A percentile compares a stretch with the other conserved stretches of the same genome.
Conservation (phyloP, 2,329 filamentous ascomycete genomes). For the Diaporthe ilicicola region DNA sequence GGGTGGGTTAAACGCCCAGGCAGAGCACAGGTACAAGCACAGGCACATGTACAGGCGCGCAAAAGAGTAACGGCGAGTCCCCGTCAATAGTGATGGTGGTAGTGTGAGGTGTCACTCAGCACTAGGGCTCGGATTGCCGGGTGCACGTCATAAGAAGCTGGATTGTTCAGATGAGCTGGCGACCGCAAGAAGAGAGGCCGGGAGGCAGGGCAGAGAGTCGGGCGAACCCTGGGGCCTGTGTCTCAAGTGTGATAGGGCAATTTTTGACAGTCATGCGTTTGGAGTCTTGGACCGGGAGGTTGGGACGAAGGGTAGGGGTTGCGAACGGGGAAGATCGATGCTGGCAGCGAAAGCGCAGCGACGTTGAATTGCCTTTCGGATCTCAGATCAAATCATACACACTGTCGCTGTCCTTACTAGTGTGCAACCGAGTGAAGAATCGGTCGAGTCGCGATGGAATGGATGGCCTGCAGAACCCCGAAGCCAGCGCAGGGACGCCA, state of each 20-base stretch:
- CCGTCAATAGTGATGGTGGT: not conserved
- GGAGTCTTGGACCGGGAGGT: conserved; percentile 21
- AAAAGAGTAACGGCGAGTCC: not conserved
- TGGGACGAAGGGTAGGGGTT: conserved; percentile 21
- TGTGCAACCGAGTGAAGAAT: not conserved
- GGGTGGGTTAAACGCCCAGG: conserved; percentile 7
- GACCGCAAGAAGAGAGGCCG: not conserved
- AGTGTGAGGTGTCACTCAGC: not conserved
- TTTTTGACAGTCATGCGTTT: conserved; percentile 26
- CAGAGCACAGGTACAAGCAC: not conserved
- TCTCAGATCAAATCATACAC: conserved; percentile 14
- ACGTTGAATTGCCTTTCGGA: conserved; percentile 18
- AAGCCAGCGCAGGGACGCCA: not conserved
- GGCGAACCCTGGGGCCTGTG: conserved; percentile 13
- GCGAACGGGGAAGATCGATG: conserved; percentile 19
- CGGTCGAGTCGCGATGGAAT: not conserved
- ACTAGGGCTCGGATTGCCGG: conserved; percentile 6
- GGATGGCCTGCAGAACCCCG: not conserved
- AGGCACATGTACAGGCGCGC: not conserved
- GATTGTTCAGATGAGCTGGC: conserved; percentile 16
- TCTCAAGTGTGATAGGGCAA: conserved; percentile 26
- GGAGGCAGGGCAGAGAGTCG: conserved; percentile 14
- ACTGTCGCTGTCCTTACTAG: not conserved
- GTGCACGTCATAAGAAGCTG: conserved; percentile 14
- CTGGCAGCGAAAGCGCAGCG: not conserved